phyloP scores from a whole-genome alignment of 2,329 filamentous ascomycete species.

The Beauveria varroae region DNA sequence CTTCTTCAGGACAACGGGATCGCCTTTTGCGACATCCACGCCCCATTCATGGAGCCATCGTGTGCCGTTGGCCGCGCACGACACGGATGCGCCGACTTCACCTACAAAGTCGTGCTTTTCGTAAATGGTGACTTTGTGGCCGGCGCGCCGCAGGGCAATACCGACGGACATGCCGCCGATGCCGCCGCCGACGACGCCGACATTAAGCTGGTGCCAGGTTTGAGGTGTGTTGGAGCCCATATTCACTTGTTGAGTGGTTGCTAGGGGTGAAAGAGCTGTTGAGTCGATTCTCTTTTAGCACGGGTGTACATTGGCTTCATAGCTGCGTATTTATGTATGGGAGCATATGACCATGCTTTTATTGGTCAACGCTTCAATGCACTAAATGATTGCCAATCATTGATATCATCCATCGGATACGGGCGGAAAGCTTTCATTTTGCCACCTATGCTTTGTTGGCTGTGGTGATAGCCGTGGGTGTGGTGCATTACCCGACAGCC shows the following conservation, averaged over 20 bases:
- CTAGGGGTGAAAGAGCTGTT: neutral
- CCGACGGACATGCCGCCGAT: slow-evolving; percentile 41
- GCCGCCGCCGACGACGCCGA: slow-evolving; percentile 39
- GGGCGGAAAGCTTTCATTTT: neutral
- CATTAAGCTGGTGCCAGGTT: slow-evolving; percentile 37
- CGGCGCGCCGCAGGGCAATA: slow-evolving; percentile 38
- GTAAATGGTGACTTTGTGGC: slow-evolving; percentile 51
- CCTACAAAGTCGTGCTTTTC: slow-evolving; percentile 59
- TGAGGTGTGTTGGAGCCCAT: slow-evolving; percentile 20
- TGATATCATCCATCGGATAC: neutral
- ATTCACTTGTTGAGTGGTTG: neutral
- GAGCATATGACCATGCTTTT: neutral
- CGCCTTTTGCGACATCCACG: slow-evolving; percentile 55
- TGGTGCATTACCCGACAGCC: slow-evolving; percentile 6
- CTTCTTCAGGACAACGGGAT: slow-evolving; percentile 57
- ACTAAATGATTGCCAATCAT: neutral
- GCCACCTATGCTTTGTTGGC: neutral
- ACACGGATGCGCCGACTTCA: slow-evolving; percentile 60
- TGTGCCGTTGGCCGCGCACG: slow-evolving; percentile 62
- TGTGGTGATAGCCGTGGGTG: neutral
- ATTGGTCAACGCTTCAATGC: neutral
- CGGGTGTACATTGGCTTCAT: neutral
- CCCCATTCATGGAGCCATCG: slow-evolving; percentile 63
- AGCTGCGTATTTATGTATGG: neutral
- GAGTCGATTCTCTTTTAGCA: neutral